These are phyloP conservation scores for Aciculoconidium aculeatum DNA, from an alignment of 805 yeast species.

Conservation along the genomic window DNA sequence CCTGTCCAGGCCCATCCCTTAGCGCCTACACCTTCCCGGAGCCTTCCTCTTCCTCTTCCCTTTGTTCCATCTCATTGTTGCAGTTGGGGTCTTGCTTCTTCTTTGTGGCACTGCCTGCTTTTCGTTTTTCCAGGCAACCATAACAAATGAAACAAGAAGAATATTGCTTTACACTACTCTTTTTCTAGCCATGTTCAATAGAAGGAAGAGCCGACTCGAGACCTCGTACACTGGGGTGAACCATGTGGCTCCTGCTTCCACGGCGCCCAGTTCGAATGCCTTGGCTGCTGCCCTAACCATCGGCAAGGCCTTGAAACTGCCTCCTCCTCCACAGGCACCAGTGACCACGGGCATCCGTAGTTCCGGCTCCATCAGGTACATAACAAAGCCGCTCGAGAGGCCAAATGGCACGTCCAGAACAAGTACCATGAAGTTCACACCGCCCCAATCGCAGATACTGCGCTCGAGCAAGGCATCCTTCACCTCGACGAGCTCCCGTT, in stretches of 20 bases:
- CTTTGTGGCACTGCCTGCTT: too few relatives aligned
- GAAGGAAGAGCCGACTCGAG: constrained; percentile 26
- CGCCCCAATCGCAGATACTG: not conserved
- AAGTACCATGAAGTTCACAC: too few relatives aligned
- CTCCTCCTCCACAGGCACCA: constrained; percentile 8
- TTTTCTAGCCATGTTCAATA: constrained; percentile 17
- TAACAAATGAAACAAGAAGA: not conserved
- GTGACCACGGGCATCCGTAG: constrained; percentile 5
- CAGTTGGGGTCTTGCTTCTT: too few relatives aligned
- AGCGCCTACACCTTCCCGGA: too few relatives aligned
- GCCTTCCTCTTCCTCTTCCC: too few relatives aligned
- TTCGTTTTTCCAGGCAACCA: too few relatives aligned
- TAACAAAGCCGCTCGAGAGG: constrained; percentile 9
- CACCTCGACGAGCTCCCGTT: constrained; percentile 4
- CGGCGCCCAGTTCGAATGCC: constrained; percentile 34
- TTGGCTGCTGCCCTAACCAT: constrained; percentile 42
- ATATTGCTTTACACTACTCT: not conserved
- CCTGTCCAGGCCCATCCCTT: too few relatives aligned
- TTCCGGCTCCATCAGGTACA: constrained; percentile 11
- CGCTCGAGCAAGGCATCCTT: constrained; percentile 1
- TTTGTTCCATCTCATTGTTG: too few relatives aligned
- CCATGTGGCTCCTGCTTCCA: constrained; percentile 25
- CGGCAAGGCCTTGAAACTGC: constrained; percentile 26
- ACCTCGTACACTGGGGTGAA: constrained; percentile 41
- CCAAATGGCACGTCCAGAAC: constrained; percentile 1